phyloP scores from a whole-genome alignment of 2,329 filamentous ascomycete species.

The Hirsutella minnesotensis region DNA sequence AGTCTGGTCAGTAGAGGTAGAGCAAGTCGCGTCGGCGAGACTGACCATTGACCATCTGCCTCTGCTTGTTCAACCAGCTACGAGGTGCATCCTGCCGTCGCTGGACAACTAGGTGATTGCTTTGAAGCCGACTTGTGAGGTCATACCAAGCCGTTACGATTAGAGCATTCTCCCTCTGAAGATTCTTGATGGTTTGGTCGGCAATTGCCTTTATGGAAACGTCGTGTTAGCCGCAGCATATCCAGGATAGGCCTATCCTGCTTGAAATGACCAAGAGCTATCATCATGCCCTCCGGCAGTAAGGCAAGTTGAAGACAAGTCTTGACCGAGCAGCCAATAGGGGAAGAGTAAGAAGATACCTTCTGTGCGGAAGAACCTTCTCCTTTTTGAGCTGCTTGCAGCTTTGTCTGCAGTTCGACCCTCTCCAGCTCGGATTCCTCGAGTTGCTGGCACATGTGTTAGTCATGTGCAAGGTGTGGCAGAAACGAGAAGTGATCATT shows the following conservation, averaged over 20 bases:
- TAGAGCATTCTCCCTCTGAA: slow-evolving; percentile 66
- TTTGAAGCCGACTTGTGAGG: slow-evolving; percentile 65
- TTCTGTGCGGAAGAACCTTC: slow-evolving; percentile 37
- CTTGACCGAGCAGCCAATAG: too few relatives aligned
- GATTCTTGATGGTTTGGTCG: slow-evolving; percentile 50
- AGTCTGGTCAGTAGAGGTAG: slow-evolving; percentile 29
- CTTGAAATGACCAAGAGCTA: neutral
- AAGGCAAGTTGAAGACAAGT: too few relatives aligned
- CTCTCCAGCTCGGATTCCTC: slow-evolving; percentile 45
- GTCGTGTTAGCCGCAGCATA: slow-evolving; percentile 1
- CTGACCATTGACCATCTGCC: slow-evolving; percentile 54
- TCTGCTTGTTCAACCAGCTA: slow-evolving; percentile 79
- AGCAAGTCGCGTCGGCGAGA: slow-evolving; percentile 29
- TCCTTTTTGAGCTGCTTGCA: slow-evolving; percentile 40
- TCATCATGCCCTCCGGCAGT: too few relatives aligned
- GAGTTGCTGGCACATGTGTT: slow-evolving; percentile 33
- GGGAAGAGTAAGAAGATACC: slow-evolving; percentile 27
- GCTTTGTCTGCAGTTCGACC: slow-evolving; percentile 40
- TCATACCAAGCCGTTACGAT: slow-evolving; percentile 83
- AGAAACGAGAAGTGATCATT: neutral
- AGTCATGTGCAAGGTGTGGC: too few relatives aligned
- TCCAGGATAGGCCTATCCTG: neutral
- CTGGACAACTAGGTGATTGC: slow-evolving; percentile 70
- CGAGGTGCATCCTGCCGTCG: slow-evolving; percentile 61
- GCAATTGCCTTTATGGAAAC: slow-evolving; percentile 28